Percentiles rank a stretch among this genome's conserved stretches.
Conservation (phyloP, 495 filamentous ascomycete genomes). For the Penicillium simplicissimum region DNA sequence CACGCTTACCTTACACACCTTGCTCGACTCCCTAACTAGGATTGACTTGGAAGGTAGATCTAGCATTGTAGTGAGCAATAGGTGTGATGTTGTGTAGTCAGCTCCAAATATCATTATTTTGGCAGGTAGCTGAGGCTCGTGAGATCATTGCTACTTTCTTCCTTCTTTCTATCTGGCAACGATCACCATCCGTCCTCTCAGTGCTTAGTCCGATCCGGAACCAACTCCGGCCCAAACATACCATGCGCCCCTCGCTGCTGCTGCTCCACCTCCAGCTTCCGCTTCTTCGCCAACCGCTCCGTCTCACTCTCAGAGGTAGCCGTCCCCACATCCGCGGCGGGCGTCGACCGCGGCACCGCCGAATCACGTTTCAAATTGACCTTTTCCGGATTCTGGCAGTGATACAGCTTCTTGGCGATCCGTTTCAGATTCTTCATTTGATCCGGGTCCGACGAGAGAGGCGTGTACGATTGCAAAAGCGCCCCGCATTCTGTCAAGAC, state of each 20-base stretch:
- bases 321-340: slow-evolving; percentile 26
- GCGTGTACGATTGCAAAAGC: slow-evolving; percentile 40
- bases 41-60: too few relatives aligned
- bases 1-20: background rate
- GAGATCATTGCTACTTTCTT: background rate
- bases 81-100: background rate
- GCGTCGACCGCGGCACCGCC: slow-evolving; percentile 17
- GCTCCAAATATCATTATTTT: background rate
- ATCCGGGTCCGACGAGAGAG: slow-evolving; percentile 44
- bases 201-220: slow-evolving; percentile 39
- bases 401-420: slow-evolving; percentile 71
- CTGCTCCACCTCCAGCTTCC: slow-evolving; percentile 39
- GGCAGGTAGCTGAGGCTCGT: background rate
- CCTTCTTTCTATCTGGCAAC: background rate
- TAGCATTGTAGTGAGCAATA: background rate
- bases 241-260: slow-evolving; percentile 25
- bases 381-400: slow-evolving; percentile 74
- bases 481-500: slow-evolving; percentile 45
- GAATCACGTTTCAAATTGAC: slow-evolving; percentile 49
- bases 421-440: slow-evolving; percentile 55
- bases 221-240: slow-evolving; percentile 46
- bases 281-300: slow-evolving; percentile 48
- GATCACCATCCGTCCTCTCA: background rate
- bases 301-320: slow-evolving; percentile 42
- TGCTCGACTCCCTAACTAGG: background rate